Evolutionary conservation across 192 early-diverging fungal genomes (phyloP), one percentile per base, ranked within the genome.

Genomic region (Funneliformis mosseae): DNA sequence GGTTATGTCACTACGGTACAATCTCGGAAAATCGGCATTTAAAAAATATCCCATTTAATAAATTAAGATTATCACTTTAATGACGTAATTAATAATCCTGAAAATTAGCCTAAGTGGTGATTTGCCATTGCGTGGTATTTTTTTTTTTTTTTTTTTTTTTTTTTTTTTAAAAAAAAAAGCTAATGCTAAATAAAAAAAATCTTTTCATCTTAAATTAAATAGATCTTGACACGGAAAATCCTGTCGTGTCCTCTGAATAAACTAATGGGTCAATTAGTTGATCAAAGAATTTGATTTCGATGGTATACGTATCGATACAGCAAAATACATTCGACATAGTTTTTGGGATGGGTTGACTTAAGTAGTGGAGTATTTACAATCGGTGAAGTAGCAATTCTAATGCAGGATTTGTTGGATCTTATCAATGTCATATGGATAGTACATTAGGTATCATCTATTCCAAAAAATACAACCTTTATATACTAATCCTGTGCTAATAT

Each of bases 241-340:
- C 25, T 45, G 45, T 39, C 10, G 79, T 88, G 7, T 33, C 76
- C 1, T n/a, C 82, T 46, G 59, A 45, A 14, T 80, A 27, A 42
- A 87, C 33, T 38, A 75, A 0, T 72, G 78, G 27, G 67, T 88
- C 16, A 43, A 62, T 14, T 80, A 69, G 43, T 43, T 79, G 38
- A 66, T 72, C 3, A 78, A 27, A 25, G 83, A 61, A 50, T 88
- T 83, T 69, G 72, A 70, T 23, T 77, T 89, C 33, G 88, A 88
- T 74, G 88, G 82, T 11, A 67, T 89, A 63, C 81, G 88, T 25
- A 77, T 89, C 10, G 88, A 89, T 60, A 84, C 88, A 1, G 84
- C 81, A n/a, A 88, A 80, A 63, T 81, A 88, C 73, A 39, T 90
- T 41, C 82, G 77, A 7, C 76, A 74, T 45, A 39, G 39, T 63